These are phyloP conservation scores for Entonaema liquescens DNA, from an alignment of 495 filamentous ascomycete species.

Conservation along the genomic window DNA sequence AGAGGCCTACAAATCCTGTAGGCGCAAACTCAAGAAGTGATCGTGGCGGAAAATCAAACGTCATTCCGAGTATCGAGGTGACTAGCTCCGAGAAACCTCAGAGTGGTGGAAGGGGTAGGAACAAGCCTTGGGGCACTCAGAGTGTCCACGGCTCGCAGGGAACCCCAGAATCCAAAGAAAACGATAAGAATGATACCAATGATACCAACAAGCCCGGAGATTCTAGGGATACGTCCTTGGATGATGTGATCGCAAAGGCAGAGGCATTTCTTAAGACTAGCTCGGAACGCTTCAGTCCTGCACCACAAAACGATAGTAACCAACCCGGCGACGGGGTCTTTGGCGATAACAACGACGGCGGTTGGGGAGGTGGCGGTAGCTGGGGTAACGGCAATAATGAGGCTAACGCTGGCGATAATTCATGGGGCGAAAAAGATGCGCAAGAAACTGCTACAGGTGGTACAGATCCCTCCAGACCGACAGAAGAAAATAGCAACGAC, in stretches of 20 bases:
- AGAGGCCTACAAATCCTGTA: neutral
- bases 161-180: neutral
- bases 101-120: neutral
- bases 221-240: neutral
- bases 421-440: neutral
- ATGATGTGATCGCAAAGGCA: constrained; percentile 7
- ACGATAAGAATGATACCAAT: neutral
- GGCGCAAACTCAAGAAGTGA: constrained; percentile 21
- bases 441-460: neutral
- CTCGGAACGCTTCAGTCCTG: neutral
- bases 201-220: neutral
- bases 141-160: constrained; percentile 11
- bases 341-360: neutral
- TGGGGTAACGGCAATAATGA: neutral
- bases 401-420: neutral
- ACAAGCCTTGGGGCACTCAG: constrained; percentile 22
- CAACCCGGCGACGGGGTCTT: neutral
- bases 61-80: constrained; percentile 27
- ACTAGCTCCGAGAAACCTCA: constrained; percentile 8
- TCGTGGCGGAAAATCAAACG: constrained; percentile 36
- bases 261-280: neutral
- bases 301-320: neutral
- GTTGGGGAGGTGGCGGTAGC: neutral
- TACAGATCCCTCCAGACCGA: neutral
- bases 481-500: neutral